Evolutionary conservation across 1,284 basidiomycete genomes (phyloP).

Genomic region (Athelia sp.): DNA sequence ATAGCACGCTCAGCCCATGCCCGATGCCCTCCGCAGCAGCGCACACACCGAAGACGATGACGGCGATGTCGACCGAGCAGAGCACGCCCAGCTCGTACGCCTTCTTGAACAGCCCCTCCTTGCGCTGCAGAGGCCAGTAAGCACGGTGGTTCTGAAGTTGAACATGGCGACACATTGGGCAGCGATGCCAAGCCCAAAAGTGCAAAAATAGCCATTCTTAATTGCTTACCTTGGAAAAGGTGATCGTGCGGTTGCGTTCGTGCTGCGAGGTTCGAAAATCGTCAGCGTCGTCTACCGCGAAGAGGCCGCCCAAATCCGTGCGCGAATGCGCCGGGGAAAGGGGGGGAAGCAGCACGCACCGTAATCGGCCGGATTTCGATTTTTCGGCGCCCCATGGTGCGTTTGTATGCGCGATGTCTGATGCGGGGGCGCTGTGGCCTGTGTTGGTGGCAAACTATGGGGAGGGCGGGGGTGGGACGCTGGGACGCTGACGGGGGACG

Average conservation of each 20-base stretch:
- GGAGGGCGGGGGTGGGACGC: too few species aligned
- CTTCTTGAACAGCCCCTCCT: constrained; percentile 71
- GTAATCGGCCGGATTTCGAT: constrained; percentile 66
- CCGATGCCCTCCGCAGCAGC: constrained; percentile 5
- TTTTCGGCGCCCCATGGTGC: constrained; percentile 51
- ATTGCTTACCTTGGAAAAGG: constrained; percentile 56
- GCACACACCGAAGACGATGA: constrained; percentile 57
- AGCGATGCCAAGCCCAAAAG: constrained; percentile 4
- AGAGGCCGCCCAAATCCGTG: constrained; percentile 8
- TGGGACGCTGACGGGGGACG: too few species aligned
- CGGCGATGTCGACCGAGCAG: constrained; percentile 65
- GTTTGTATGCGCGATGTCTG: too few species aligned
- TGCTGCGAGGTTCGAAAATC: constrained; percentile 34
- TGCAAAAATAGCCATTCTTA: constrained; percentile 3
- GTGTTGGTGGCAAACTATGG: too few species aligned
- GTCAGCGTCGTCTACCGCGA: constrained; percentile 11
- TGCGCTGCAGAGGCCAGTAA: constrained; percentile 38
- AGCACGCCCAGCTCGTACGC: constrained; percentile 69
- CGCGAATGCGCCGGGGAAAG: constrained; percentile 12
- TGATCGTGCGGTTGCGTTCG: constrained; percentile 67
- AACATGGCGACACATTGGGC: constrained; percentile 1
- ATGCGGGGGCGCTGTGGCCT: too few species aligned
- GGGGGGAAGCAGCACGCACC: constrained; percentile 28
- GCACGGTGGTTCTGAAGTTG: constrained; percentile 1
- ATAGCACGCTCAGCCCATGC: constrained; percentile 9